A percentile compares a stretch with the other conserved stretches of the same genome.
Conservation (phyloP, 441 rosid genomes). For the Viola pubescens region DNA sequence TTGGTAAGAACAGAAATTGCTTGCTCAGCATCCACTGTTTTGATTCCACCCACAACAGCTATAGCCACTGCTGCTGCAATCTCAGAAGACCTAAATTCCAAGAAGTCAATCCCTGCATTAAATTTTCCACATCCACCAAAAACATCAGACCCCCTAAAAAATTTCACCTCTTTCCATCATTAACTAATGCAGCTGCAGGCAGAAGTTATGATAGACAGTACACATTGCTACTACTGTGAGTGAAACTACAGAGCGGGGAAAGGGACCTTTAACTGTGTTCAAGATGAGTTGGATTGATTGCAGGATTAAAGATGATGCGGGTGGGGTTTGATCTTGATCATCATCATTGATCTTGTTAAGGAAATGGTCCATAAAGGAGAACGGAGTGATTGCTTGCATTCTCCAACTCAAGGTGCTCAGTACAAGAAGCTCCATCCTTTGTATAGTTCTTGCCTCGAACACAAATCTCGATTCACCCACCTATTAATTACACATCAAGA, state of each 20-base stretch:
- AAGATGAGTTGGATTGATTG: constrained; percentile 43
- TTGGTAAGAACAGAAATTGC: constrained; percentile 40
- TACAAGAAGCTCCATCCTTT: constrained; percentile 69
- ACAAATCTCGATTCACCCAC: constrained; percentile 42
- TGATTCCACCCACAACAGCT: constrained; percentile 36
- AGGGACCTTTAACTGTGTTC: constrained; percentile 42
- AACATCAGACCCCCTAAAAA: constrained; percentile 15
- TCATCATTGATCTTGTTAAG: constrained; percentile 39
- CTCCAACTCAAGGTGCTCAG: constrained; percentile 59
- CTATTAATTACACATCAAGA: constrained; percentile 23
- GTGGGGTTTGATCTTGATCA: constrained; percentile 17
- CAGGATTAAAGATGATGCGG: constrained; percentile 22
- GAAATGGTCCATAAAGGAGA: constrained; percentile 55
- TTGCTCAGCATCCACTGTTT: constrained; percentile 37
- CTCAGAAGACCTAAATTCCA: constrained; percentile 72
- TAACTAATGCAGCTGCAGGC: constrained; percentile 13
- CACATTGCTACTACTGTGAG: background rate
- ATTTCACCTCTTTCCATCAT: constrained; percentile 13
- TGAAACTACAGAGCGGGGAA: background rate
- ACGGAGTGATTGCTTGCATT: constrained; percentile 73
- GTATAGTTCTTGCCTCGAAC: constrained; percentile 53
- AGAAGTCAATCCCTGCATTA: constrained; percentile 55
- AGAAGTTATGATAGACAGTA: constrained; percentile 11
- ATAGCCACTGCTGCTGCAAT: constrained; percentile 72
- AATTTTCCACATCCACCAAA: constrained; percentile 33